Evolutionary conservation across 176 grass and related monocot species (phyloP).

Genomic region (Oropetium thomaeum): DNA sequence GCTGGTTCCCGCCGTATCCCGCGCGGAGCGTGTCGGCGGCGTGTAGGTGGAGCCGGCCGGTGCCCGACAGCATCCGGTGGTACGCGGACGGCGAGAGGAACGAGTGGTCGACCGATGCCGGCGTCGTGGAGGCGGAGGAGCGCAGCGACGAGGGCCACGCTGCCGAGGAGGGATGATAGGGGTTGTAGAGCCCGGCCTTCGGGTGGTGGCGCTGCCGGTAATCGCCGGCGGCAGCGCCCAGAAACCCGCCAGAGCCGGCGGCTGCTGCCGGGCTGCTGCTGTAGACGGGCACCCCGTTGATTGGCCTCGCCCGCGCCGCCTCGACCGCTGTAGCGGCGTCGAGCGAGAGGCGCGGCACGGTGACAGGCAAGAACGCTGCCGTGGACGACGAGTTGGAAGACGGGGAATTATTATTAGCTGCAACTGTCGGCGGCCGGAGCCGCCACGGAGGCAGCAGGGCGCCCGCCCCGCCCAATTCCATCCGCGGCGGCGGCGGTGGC

Average conservation of each 20-base stretch:
- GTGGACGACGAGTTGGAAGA: background rate
- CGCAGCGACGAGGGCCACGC: constrained; percentile 28
- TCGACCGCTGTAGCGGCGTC: background rate
- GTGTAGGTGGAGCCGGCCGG: constrained; percentile 45
- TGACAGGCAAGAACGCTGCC: background rate
- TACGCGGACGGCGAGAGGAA: constrained; percentile 36
- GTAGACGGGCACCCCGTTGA: constrained; percentile 67
- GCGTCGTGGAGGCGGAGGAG: background rate
- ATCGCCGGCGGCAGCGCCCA: background rate
- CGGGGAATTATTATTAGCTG: background rate
- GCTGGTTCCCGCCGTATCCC: background rate
- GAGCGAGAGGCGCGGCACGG: background rate
- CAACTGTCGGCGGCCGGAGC: background rate
- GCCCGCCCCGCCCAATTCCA: background rate
- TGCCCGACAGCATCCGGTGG: constrained; percentile 49
- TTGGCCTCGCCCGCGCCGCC: constrained; percentile 26
- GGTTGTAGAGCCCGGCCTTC: constrained; percentile 28
- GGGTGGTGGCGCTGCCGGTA: constrained; percentile 5
- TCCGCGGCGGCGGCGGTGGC: constrained; percentile 2
- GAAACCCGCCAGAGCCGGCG: constrained; percentile 15
- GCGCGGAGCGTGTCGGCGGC: constrained; percentile 36
- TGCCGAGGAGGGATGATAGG: constrained; percentile 20
- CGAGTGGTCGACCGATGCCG: constrained; percentile 11
- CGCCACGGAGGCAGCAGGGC: constrained; percentile 1
- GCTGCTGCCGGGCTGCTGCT: background rate